Conservation (phyloP, 306 rosid species). For the Lablab purpureus region DNA sequence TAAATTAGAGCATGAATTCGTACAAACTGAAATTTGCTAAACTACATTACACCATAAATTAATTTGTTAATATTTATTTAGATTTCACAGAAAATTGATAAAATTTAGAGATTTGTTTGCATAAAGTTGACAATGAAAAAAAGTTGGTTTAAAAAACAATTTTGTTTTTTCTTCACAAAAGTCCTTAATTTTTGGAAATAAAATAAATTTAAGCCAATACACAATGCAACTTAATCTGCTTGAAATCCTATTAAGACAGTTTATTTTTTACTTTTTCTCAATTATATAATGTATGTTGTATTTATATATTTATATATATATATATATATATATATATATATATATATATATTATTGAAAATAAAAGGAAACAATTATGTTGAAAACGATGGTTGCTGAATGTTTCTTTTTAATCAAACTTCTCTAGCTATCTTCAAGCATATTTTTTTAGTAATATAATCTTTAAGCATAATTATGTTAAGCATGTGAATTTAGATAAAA, state of each 20-base stretch:
- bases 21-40: neutral
- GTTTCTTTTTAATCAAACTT: neutral
- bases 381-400: slow-evolving; percentile 19
- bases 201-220: too few species aligned
- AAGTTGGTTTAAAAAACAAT: neutral
- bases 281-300: too few species aligned
- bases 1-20: neutral
- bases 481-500: neutral
- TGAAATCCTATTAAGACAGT: too few species aligned
- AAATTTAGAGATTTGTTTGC: neutral
- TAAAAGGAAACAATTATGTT: neutral
- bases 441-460: neutral
- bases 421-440: neutral
- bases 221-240: too few species aligned
- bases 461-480: slow-evolving; percentile 18
- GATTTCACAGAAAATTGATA: neutral
- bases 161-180: neutral
- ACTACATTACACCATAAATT: neutral
- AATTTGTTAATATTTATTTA: neutral
- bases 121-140: neutral
- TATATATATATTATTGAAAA: too few species aligned
- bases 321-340: too few species aligned
- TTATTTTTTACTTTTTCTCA: too few species aligned
- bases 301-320: too few species aligned
- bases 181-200: neutral